A percentile compares a stretch with the other conserved stretches of the same genome.
Conservation (phyloP, 257 asterid genomes). For the Hygrophila difformis region DNA sequence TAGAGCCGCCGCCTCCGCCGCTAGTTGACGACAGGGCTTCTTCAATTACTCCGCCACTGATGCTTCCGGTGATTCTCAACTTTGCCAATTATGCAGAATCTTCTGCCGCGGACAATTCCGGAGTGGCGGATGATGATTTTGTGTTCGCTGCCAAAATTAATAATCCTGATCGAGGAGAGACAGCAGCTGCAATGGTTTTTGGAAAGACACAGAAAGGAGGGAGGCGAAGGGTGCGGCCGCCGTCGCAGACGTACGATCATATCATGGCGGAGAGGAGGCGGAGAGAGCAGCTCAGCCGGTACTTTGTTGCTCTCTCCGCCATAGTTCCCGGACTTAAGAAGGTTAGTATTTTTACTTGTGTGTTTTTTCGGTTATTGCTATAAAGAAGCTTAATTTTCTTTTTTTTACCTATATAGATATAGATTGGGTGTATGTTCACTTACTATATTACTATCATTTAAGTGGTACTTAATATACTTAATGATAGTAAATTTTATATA, state of each 20-base stretch:
- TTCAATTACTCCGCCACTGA: not conserved
- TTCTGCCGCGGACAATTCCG: constrained; percentile 1
- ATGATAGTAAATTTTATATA: too few species aligned
- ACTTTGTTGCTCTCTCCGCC: constrained; percentile 20
- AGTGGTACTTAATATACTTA: too few species aligned
- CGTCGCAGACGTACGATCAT: constrained; percentile 15
- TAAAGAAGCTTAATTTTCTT: not conserved
- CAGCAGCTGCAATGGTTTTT: not conserved
- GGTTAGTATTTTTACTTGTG: not conserved
- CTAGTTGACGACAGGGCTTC: not conserved
- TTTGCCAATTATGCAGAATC: constrained; percentile 8
- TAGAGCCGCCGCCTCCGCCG: not conserved
- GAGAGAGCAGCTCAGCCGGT: constrained; percentile 22
- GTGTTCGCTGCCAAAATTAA: not conserved
- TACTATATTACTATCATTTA: too few species aligned
- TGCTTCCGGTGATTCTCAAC: constrained; percentile 15
- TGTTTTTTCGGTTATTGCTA: not conserved
- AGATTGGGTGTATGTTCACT: not conserved
- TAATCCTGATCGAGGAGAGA: constrained; percentile 10
- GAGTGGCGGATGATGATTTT: too few species aligned
- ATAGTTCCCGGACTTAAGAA: constrained; percentile 21
- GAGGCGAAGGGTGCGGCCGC: constrained; percentile 16
- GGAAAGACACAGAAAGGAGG: not conserved
- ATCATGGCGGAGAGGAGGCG: constrained; percentile 22
- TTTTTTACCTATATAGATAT: not conserved